Base-by-base conservation (phyloP, 2,329 filamentous ascomycete species). In the Alternaria alternata region DNA sequence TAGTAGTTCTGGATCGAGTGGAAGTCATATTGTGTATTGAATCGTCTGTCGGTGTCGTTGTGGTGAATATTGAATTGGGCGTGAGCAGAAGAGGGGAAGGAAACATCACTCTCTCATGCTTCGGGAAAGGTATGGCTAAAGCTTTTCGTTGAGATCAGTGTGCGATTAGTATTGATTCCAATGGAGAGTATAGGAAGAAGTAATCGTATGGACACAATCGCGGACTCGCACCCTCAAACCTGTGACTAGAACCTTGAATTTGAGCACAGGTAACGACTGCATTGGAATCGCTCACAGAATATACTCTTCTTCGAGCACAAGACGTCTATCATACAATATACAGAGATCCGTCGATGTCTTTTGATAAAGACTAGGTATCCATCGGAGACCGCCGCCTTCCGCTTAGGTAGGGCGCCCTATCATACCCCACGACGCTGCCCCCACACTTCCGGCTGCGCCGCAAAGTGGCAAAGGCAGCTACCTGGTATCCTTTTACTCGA, bases 381-480 rank as follows among this genome's bases (percentile, higher is more conserved):
- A 22, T 52, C 49, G 49, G 51, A 53, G 38, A 32, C 38, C 38
- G 51, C 51, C 51, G 38, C 18, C 38, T 8, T 7, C 51, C 18
- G 20, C 9, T 26, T 30, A 22, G 18, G 8, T 20, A 20, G n/a
- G n/a, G 7, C 18, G 38, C n/a, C 38, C 18, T 4, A 24, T 5
- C 3, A 12, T n/a, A 22, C 38, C 51, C 46, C 46, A 48, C 11
- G 11, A 22, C 9, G 0, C 4, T 36, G 30, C 30, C 46, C 46
- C 46, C 30, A 43, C 38, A 11, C 38, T 3, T 5, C n/a, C 38
- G 26, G 22, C 38, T 12, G 39, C 22, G 38, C 38, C 51, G 39
- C 51, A 34, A 8, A 32, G 14, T 7, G 24, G 32, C 46, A 48
- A 36, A 14, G 28, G 18, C 46, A 16, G 36, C 7, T 12, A 20